Percentiles rank a stretch among this genome's conserved stretches.
These are phyloP conservation scores for Excoecaria cochinchinensis DNA, from an alignment of 345 rosid genomes.

Conservation along the genomic window DNA sequence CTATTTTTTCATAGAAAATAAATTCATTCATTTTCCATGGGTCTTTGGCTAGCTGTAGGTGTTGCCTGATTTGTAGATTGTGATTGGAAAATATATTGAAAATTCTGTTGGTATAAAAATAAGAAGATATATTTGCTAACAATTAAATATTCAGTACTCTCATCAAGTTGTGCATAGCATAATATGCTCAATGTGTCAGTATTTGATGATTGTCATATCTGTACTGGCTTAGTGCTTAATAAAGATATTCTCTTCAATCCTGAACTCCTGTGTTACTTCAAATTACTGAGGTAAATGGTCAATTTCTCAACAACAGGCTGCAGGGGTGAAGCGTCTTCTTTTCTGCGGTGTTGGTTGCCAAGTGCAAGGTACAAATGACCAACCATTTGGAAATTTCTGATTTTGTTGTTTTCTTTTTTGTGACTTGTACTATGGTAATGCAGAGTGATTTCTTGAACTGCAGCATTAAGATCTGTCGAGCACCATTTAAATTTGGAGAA, in stretches of 20 bases:
- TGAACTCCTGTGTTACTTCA: background rate
- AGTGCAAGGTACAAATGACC: constrained; percentile 68
- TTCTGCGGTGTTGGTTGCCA: constrained; percentile 99
- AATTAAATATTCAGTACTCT: background rate
- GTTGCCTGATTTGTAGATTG: background rate
- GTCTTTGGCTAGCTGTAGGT: background rate
- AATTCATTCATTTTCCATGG: too few relatives aligned
- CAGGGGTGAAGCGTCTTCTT: constrained; percentile 93
- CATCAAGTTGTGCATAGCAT: background rate
- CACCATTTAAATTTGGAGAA: constrained; percentile 79
- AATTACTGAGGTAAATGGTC: background rate
- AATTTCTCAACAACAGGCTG: constrained; percentile 50
- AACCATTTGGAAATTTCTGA: constrained; percentile 15
- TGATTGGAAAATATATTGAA: background rate
- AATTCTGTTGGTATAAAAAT: background rate
- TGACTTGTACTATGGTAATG: constrained; percentile 76
- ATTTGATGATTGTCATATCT: background rate
- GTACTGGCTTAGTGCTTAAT: background rate
- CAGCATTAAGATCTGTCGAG: constrained; percentile 97
- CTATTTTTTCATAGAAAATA: too few relatives aligned
- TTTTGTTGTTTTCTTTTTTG: constrained; percentile 35
- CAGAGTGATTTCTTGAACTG: constrained; percentile 88
- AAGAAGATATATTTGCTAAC: background rate
- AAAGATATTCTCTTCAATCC: background rate
- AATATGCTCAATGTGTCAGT: background rate